Percentiles rank a stretch among this genome's conserved stretches.
phyloP scores from a whole-genome alignment of 2,329 filamentous ascomycete genomes.

The Xylaria sp. region DNA sequence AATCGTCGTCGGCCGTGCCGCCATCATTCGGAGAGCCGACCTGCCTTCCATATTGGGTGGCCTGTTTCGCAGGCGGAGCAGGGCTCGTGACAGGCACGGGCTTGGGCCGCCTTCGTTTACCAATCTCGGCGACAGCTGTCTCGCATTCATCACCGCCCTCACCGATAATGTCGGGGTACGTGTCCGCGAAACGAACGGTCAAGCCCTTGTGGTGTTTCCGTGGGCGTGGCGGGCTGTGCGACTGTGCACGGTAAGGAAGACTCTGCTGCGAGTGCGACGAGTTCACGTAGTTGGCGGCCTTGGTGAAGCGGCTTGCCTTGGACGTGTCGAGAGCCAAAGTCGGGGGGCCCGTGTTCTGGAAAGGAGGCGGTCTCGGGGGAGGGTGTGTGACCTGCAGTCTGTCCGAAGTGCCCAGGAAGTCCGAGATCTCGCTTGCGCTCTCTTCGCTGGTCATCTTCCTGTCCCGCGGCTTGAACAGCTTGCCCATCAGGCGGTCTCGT shows the following conservation, averaged over 20 bases:
- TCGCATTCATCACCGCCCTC: conserved; percentile 91
- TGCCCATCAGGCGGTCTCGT: conserved; percentile 68
- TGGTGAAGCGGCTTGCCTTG: conserved; percentile 65
- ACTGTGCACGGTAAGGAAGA: conserved; percentile 55
- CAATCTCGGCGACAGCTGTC: conserved; percentile 76
- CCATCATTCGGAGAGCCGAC: conserved; percentile 43
- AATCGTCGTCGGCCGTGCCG: conserved; percentile 55
- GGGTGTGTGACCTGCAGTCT: conserved; percentile 65
- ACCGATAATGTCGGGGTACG: conserved; percentile 83
- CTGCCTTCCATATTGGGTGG: conserved; percentile 45
- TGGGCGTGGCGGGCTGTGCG: conserved; percentile 58
- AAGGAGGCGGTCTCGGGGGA: conserved; percentile 53
- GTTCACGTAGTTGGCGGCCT: conserved; percentile 60
- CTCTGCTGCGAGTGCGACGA: conserved; percentile 57
- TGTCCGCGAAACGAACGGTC: conserved; percentile 78
- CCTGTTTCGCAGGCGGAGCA: conserved; percentile 49
- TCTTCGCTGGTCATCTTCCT: conserved; percentile 54
- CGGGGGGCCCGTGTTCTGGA: conserved; percentile 50
- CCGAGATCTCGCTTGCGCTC: conserved; percentile 64
- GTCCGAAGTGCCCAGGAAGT: conserved; percentile 69
- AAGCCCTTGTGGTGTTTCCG: conserved; percentile 72
- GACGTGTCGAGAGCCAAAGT: conserved; percentile 65
- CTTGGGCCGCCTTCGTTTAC: conserved; percentile 62
- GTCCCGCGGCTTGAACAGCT: conserved; percentile 62
- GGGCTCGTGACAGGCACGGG: conserved; percentile 51